Evolutionary conservation across 768 basidiomycete species (phyloP), one percentile per base, ranked within the genome.

Genomic region (Agrocybe pediades): DNA sequence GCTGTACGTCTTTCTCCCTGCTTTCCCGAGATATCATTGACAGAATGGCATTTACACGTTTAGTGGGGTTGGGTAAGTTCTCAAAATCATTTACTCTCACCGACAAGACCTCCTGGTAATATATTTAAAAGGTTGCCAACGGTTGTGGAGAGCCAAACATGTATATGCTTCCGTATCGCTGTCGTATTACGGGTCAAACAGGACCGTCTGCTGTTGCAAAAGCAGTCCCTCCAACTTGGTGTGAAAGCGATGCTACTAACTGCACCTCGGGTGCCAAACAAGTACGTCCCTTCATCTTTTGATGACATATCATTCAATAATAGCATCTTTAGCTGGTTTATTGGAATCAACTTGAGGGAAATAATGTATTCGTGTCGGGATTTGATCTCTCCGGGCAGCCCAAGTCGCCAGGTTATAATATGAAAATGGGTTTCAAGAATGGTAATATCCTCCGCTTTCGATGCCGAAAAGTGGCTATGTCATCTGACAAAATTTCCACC

Each of bases 31-130:
- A 4, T 13, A 36, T 4, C 33, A 11, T 36, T 13, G n/a, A 15
- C 3, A 13, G 11, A 15, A 8, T 16, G 30, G 25, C 27, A 15
- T 43, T 27, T 40, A 41, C 17, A 2, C 40, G 21, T 43, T 17
- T 13, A 77, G 74, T 77, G 75, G 75, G 75, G 73, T 33, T 76
- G 76, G 76, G 75, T 77, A 55, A 24, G 68, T 55, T 30, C 24
- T 15, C n/a, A n/a, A n/a, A 16, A 16, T 9, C 30, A 17, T 7
- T 29, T 3, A 30, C 41, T 11, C 13, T 26, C 2, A 26, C 15
- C 21, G n/a, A 0, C 13, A 36, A 13, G n/a, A 36, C n/a, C 33
- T 4, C n/a, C 33, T 36, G 13, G n/a, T 13, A 36, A 11, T 15
- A n/a, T 15, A 36, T 30, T 15, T 30, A 13, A 36, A 46, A 64